Evolutionary conservation across 2,329 filamentous ascomycete genomes (phyloP), one percentile per base, ranked within the genome.

Genomic region (Decorospora gaudefroyi): DNA sequence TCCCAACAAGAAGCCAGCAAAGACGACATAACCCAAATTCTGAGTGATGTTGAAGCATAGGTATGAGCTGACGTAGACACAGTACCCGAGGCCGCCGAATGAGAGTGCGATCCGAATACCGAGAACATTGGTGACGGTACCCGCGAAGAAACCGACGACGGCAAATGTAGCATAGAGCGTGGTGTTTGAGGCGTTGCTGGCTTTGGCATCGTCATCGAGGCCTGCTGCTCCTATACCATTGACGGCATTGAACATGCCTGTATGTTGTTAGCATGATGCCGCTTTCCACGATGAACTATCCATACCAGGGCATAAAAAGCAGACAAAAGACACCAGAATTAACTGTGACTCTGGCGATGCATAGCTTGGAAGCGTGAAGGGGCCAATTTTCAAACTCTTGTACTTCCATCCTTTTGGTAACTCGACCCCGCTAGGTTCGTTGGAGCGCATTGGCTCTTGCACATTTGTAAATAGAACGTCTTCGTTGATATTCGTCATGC

Each of bases 81-180:
- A 83, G 73, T 90, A 91, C 34, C 87, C 87, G 31, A 90, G 68
- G 6, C 87, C 86, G 51, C 87, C 87, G 44, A 90, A 76, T 2
- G 80, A 76, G 23, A 90, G 74, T 8, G 86, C 84, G 30, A 77
- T 53, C 57, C 79, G 80, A 47, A 89, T 78, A 38, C 87, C 87
- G 36, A 90, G 74, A 39, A 78, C 78, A 72, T 91, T 91, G 70
- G 84, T 82, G 59, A 90, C 78, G 22, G 85, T 90, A 42, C 81
- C 81, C 25, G 79, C 79, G 51, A 82, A 80, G 72, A 83, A 82
- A 4, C 80, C 80, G 8, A 82, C 74, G 3, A 82, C 75, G 35
- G 79, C 80, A 62, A 88, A 88, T 11, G 83, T 85, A 49, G 81
- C 80, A 72, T 88, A 87, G 26, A 89, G 72, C 15, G 85, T 85